Conservation (phyloP, 2,329 filamentous ascomycete genomes). For the Colletotrichum sp. region DNA sequence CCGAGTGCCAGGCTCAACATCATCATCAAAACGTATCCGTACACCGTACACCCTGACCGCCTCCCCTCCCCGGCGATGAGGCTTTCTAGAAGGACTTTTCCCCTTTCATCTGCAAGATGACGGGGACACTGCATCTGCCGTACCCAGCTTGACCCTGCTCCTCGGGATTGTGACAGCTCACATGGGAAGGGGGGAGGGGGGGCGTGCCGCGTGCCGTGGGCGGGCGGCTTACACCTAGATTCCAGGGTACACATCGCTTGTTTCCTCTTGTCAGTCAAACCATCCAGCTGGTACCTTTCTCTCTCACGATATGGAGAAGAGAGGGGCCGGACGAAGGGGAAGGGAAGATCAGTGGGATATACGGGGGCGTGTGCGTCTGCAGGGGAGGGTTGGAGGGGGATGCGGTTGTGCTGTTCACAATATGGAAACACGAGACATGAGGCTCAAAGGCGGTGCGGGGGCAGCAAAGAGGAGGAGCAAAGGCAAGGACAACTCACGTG, state of each 20-base stretch:
- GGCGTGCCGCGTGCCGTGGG: not conserved
- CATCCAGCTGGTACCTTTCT: not conserved
- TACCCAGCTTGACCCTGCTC: constrained; percentile 3
- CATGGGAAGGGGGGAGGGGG: not conserved
- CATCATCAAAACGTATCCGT: not conserved
- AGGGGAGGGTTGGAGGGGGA: not conserved
- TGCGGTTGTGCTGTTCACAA: not conserved
- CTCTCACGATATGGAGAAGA: not conserved
- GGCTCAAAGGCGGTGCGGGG: not conserved
- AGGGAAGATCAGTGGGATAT: not conserved
- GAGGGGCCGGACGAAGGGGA: not conserved
- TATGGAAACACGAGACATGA: not conserved
- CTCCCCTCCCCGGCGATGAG: not conserved
- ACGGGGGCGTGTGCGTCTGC: not conserved
- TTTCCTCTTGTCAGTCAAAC: constrained; percentile 12
- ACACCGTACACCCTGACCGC: not conserved
- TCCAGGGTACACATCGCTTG: constrained; percentile 23
- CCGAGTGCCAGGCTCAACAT: constrained; percentile 5
- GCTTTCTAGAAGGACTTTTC: constrained; percentile 3
- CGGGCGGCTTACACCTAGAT: not conserved
- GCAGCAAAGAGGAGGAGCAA: not conserved
- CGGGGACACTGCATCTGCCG: not conserved
- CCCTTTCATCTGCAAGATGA: not conserved
- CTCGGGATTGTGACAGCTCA: constrained; percentile 18
- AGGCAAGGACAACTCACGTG: constrained; percentile 45